Base-by-base conservation (phyloP, 1,284 basidiomycete genomes). In the Rhodotorula sp. region DNA sequence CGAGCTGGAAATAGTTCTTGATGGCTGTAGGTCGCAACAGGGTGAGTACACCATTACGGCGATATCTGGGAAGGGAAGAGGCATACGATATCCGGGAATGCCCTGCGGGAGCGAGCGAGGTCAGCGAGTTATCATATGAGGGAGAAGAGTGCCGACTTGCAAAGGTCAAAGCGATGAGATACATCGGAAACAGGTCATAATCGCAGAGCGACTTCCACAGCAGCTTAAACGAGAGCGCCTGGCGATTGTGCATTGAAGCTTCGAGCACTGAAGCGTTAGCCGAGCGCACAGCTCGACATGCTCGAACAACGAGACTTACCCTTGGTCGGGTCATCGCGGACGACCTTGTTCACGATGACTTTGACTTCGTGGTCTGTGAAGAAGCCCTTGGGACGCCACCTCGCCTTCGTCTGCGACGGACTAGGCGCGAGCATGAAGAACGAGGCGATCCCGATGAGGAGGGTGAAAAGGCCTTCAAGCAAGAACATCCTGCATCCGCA, bases 261-360 rank as follows among this genome's bases (percentile, higher is more conserved):
- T 12, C 19, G 7, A 3, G 15, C 15, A 8, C 15, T 12, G 44
- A 44, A 13, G 13, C n/a, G 7, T 44, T 19, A 44, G 44, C 13
- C 44, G 44, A 17, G 44, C 44, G 44, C 15, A 41, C 15, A 44
- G 15, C 44, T 44, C 44, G 7, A 19, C 44, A 12, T 19, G 44
- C 44, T 44, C 44, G 44, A 44, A 19, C 21, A 44, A 41, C 15
- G 44, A 21, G 9, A 13, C 44, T 12, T 17, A 44, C 44, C 74
- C 75, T 84, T 84, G 44, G 79, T 79, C 1, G 81, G 83, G 63
- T 84, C 84, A 32, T 84, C 84, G 9, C 84, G 79, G 0, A 84
- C 75, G 7, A 84, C 81, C 53, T 80, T 80, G 77, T 83, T 84
- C 74, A 84, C 83, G 53, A 84, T 79, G 74, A 84, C 83, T 12